A percentile compares a stretch with the other conserved stretches of the same genome.
Conservation (phyloP, 257 asterid species). For the Lycium barbarum region DNA sequence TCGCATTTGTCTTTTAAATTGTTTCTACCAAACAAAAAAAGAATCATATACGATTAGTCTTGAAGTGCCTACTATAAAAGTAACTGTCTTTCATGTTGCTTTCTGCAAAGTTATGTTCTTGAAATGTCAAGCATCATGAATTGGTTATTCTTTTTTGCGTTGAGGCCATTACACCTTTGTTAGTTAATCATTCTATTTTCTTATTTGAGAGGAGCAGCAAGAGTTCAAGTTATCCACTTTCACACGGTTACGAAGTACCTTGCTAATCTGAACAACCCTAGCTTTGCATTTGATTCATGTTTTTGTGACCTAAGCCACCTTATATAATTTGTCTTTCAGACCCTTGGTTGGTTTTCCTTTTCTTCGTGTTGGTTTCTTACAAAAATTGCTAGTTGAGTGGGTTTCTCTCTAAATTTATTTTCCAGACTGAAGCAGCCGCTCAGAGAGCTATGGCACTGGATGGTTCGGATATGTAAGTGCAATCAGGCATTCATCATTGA, state of each 20-base stretch:
- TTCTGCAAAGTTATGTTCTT: slow-evolving; percentile 7
- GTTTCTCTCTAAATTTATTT: slow-evolving; percentile 31
- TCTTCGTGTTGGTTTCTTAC: not conserved
- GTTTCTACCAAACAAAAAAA: slow-evolving; percentile 12
- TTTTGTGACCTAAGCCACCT: slow-evolving; percentile 5
- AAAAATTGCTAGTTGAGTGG: not conserved
- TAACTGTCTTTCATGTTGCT: slow-evolving; percentile 13
- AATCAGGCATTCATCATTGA: not conserved
- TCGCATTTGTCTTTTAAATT: not conserved
- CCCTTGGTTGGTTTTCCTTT: not conserved
- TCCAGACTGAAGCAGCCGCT: slow-evolving; percentile 94
- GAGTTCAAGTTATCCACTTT: slow-evolving; percentile 17
- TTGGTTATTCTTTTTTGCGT: not conserved
- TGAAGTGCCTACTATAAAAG: not conserved
- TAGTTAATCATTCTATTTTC: not conserved
- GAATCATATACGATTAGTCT: not conserved
- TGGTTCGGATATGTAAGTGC: slow-evolving; percentile 91
- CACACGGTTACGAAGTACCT: not conserved
- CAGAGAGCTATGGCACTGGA: slow-evolving; percentile 89
- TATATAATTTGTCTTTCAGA: not conserved
- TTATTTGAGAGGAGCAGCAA: not conserved
- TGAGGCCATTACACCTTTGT: not conserved
- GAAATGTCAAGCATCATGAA: slow-evolving; percentile 14
- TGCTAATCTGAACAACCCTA: slow-evolving; percentile 10
- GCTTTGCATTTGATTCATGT: not conserved